Evolutionary conservation across 2,329 filamentous ascomycete species (phyloP), one percentile per base, ranked within the genome.

Genomic region (Trichoderma pleuroti): DNA sequence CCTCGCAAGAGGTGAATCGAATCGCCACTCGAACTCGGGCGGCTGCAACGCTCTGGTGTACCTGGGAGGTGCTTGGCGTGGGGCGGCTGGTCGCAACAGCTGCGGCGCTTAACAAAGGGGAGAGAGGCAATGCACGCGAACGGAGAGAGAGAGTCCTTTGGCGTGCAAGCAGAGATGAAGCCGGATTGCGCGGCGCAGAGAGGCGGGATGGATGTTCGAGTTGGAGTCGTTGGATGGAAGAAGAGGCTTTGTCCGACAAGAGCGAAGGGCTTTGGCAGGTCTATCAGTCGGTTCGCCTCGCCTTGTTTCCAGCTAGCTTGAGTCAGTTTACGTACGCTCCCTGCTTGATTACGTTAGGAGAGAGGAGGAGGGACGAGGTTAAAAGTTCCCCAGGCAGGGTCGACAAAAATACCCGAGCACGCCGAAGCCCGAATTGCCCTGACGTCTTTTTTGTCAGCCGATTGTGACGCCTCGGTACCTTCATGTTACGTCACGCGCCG

Each of bases 71-170:
- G 32, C 32, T 57, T 42, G 56, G 70, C 70, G 63, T 66, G 57
- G 70, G 63, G 63, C 64, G 70, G 63, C 61, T 56, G 63, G 56
- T 67, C 70, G 70, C 70, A 71, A 68, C 39, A 67, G 49, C 39
- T 34, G 42, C n/a, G 54, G 63, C 70, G 57, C 71, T 70, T 72
- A 63, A 30, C 54, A 63, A 70, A 70, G 70, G 67, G 67, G 67
- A 57, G 67, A 57, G 54, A 64, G 5, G 21, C 61, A 54, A 39
- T 28, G 18, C 54, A 39, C 49, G 60, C 42, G 28, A 52, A 59
- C 49, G 65, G 49, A 42, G 30, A 49, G 59, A 18, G 39, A 5
- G 39, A n/a, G 18, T 24, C n/a, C n/a, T 54, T 26, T 30, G 30
- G 24, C 46, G 24, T 63, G 70, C 70, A 9, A 59, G 59, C 46